Percentiles rank a stretch among this genome's conserved stretches.
Evolutionary conservation across 208 protist genomes (phyloP).

Genomic region (Wallacemonas rigidus): DNA sequence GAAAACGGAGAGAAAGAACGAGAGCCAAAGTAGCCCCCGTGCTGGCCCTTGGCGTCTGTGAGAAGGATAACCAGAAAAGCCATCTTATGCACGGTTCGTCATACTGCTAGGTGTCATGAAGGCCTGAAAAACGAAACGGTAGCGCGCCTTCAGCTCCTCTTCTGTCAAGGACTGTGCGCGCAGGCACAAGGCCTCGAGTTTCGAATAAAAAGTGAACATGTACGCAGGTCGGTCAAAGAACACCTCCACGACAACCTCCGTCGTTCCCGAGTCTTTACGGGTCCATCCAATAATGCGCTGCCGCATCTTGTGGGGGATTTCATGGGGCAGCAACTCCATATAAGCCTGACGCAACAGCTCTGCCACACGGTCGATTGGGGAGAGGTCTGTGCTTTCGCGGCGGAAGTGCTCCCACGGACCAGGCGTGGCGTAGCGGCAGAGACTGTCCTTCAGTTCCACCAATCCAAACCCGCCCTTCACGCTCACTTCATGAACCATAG

Average conservation of each 20-base stretch:
- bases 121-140: slow-evolving; percentile 88
- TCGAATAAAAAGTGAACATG: slow-evolving; percentile 91
- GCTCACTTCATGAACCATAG: slow-evolving; percentile 74
- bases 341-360: slow-evolving; percentile 85
- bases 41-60: too few species aligned
- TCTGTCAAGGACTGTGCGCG: slow-evolving; percentile 69
- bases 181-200: slow-evolving; percentile 83
- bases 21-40: too few species aligned
- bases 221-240: slow-evolving; percentile 89
- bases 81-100: slow-evolving; percentile 29
- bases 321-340: slow-evolving; percentile 84
- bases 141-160: slow-evolving; percentile 58
- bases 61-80: too few species aligned
- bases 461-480: slow-evolving; percentile 83
- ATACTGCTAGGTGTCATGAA: slow-evolving; percentile 82
- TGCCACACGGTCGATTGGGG: slow-evolving; percentile 67
- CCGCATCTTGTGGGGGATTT: slow-evolving; percentile 84
- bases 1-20: too few species aligned
- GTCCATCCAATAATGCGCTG: slow-evolving; percentile 90
- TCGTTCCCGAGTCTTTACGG: slow-evolving; percentile 72
- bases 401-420: slow-evolving; percentile 75
- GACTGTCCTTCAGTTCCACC: slow-evolving; percentile 88
- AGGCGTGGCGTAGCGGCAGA: slow-evolving; percentile 75
- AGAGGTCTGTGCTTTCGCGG: slow-evolving; percentile 70
- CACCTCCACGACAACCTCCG: slow-evolving; percentile 89